These are phyloP conservation scores for Linum trigynum DNA, from an alignment of 345 rosid species.

Conservation along the genomic window DNA sequence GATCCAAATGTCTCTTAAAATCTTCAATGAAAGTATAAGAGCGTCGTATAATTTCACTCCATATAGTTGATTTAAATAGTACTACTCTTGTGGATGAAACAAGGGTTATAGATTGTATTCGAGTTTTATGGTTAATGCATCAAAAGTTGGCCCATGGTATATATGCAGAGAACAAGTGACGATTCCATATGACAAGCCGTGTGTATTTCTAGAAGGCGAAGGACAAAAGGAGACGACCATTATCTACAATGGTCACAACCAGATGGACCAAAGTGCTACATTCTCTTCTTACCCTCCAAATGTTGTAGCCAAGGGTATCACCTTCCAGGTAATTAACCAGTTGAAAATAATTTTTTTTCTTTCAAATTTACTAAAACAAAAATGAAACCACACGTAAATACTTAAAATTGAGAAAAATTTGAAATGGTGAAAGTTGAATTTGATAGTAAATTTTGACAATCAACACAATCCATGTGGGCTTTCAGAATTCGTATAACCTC, in stretches of 20 bases:
- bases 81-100: too few relatives aligned
- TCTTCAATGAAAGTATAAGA: too few relatives aligned
- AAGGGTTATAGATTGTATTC: too few relatives aligned
- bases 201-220: conserved; percentile 34
- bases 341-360: neutral
- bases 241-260: conserved; percentile 19
- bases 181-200: conserved; percentile 30
- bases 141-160: conserved; percentile 19
- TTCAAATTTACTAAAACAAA: neutral
- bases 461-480: neutral
- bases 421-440: too few relatives aligned
- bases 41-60: too few relatives aligned
- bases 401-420: too few relatives aligned
- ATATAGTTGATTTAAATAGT: too few relatives aligned
- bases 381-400: too few relatives aligned
- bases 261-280: conserved; percentile 36
- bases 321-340: conserved; percentile 31
- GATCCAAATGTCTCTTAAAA: too few relatives aligned
- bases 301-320: conserved; percentile 30
- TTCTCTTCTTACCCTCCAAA: conserved; percentile 31
- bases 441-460: too few relatives aligned
- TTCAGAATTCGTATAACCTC: conserved; percentile 42
- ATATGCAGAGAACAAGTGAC: conserved; percentile 37
- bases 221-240: conserved; percentile 25
- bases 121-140: too few relatives aligned